phyloP scores from a whole-genome alignment of 345 rosid species.

The Salix caprea region DNA sequence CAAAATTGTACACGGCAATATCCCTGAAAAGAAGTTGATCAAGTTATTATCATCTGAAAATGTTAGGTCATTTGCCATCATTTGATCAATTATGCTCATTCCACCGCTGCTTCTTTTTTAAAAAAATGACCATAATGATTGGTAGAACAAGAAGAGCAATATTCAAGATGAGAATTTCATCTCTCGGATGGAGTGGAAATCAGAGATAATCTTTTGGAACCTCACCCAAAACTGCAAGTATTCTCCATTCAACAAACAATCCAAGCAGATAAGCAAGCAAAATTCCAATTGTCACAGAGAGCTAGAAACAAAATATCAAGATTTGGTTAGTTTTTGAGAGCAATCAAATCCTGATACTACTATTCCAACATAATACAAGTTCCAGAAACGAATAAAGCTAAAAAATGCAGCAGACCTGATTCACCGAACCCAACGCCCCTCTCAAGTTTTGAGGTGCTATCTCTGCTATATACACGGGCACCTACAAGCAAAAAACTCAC shows the following conservation, averaged over 20 bases:
- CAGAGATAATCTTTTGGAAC: conserved; percentile 7
- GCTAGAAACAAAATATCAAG: conserved; percentile 42
- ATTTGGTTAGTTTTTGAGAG: conserved; percentile 1
- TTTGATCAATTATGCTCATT: not conserved
- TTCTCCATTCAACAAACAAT: conserved; percentile 84
- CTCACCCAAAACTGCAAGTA: conserved; percentile 89
- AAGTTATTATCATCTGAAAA: conserved; percentile 5
- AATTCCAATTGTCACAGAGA: conserved; percentile 93
- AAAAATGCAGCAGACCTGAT: conserved; percentile 47
- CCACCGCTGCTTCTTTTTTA: not conserved
- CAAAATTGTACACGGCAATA: conserved; percentile 76
- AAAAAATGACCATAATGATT: too few relatives aligned
- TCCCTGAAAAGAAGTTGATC: conserved; percentile 46
- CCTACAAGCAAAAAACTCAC: conserved; percentile 33
- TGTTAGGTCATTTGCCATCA: not conserved
- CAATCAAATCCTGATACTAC: not conserved
- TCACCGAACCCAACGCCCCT: conserved; percentile 67
- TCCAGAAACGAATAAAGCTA: conserved; percentile 1
- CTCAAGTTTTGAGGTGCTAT: conserved; percentile 74
- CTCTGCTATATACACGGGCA: conserved; percentile 79
- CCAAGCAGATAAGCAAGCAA: conserved; percentile 92
- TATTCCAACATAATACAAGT: conserved; percentile 5
- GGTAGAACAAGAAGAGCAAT: too few relatives aligned
- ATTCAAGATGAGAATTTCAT: not conserved
- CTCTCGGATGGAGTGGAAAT: not conserved